phyloP scores from a whole-genome alignment of 78 protist genomes.

The Salpingoeca rosetta region DNA sequence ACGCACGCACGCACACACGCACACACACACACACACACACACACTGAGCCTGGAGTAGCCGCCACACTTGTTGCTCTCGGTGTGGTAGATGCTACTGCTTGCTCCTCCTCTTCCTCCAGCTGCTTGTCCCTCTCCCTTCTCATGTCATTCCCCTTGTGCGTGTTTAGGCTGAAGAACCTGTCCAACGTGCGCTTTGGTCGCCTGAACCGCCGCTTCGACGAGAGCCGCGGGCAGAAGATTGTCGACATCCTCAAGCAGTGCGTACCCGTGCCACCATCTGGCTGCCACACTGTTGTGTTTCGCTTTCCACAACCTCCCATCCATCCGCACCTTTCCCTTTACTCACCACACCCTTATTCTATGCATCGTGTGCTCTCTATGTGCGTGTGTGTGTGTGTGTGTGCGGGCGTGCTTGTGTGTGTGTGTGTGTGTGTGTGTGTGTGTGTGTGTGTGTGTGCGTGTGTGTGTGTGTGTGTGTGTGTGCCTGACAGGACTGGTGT shows the following conservation, averaged over 20 bases:
- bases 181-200: conserved; percentile 54
- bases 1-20: no score
- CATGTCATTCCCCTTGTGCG: not conserved
- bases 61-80: no score
- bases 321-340: not conserved
- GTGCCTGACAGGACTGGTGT: not conserved
- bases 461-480: not conserved
- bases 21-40: no score
- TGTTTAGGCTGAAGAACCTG: conserved; percentile 60
- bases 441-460: not conserved
- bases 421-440: not conserved
- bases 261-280: not conserved
- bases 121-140: no score
- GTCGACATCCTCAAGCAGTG: not conserved
- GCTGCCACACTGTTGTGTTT: not conserved
- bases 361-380: not conserved
- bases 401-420: not conserved
- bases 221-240: not conserved
- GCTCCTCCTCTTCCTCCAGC: no score
- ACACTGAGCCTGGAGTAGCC: no score
- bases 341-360: not conserved
- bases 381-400: not conserved
- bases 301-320: not conserved
- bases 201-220: not conserved
- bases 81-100: no score